Evolutionary conservation across 2,329 filamentous ascomycete genomes (phyloP).

Genomic region (Pleochaeta shiraiana): DNA sequence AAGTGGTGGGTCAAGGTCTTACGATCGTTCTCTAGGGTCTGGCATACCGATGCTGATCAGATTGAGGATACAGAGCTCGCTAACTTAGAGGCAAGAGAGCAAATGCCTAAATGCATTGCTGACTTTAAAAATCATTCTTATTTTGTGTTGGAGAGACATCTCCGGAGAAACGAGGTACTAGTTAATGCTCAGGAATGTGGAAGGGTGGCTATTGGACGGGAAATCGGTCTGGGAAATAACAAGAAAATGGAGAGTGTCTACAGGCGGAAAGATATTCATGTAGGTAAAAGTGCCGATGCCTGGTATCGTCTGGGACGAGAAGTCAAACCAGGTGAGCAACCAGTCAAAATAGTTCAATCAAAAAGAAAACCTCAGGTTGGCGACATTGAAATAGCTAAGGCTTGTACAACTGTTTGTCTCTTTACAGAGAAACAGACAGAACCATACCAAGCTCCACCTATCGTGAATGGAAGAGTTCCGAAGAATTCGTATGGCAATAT

Average conservation of each 20-base stretch:
- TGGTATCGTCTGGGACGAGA: conserved; percentile 82
- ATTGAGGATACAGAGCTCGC: conserved; percentile 62
- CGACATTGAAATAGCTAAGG: conserved; percentile 27
- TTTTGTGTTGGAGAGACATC: conserved; percentile 66
- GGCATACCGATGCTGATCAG: conserved; percentile 46
- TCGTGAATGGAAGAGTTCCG: conserved; percentile 54
- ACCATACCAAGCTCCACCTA: conserved; percentile 51
- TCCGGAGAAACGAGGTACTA: conserved; percentile 67
- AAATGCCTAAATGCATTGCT: conserved; percentile 65
- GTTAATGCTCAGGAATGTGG: conserved; percentile 46
- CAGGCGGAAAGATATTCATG: conserved; percentile 56
- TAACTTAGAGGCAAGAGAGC: conserved; percentile 49
- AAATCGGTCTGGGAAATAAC: conserved; percentile 18
- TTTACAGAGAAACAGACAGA: conserved; percentile 45
- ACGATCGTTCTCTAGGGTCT: conserved; percentile 24
- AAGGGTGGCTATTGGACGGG: conserved; percentile 48
- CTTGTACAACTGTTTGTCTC: conserved; percentile 22
- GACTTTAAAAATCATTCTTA: conserved; percentile 77
- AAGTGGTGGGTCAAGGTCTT: conserved; percentile 33
- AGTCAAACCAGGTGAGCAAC: conserved; percentile 57
- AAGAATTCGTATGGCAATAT: conserved; percentile 91
- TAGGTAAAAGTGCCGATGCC: conserved; percentile 58
- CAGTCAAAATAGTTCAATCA: conserved; percentile 50
- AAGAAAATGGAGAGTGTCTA: conserved; percentile 52
- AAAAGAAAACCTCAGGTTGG: conserved; percentile 19